Evolutionary conservation across 257 asterid species (phyloP), one percentile per base, ranked within the genome.

Genomic region (Capsicum baccatum): DNA sequence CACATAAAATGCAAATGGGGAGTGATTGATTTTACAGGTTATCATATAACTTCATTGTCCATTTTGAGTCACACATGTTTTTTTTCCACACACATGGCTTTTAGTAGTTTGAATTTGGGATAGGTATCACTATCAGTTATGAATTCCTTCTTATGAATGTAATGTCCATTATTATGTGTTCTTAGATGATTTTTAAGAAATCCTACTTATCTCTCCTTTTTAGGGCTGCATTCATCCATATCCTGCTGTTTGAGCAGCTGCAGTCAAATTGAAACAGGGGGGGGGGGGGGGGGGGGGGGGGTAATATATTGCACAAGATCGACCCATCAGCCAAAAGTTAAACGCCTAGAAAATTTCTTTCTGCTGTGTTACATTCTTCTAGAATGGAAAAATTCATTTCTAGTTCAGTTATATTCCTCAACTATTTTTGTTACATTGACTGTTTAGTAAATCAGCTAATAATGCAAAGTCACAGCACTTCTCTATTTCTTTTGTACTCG

Each of bases 181-280:
- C 82, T 5, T 26, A 8, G 15, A 54, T 54, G 33, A 52, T 21
- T 54, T 70, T 78, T 52, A 15, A 76, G 64, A 74, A 78, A 78
- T 78, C 82, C 50, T 78, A 78, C 82, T 26, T 78, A 78, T 33
- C 15, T 54, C 15, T 54, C 15, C 33, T 15, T 78, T 74, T 78
- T 21, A 26, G n/a, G 64, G 63, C 13, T 78, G 81, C 48, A 54
- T 54, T 54, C 48, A 14, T 33, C 82, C 33, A 26, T 26, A 78
- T 54, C 64, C 33, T 26, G 33, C 33, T 26, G 33, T 26, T 26
- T 26, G 33, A 26, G 33, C 33, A 26, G 33, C 33, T 26, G 33
- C 33, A 26, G 33, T 26, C 33, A 26, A 39, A 39, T 39, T 39
- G 44, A 39, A 39, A 39, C 44, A 26, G 33, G 33, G 33, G 33